Evolutionary conservation across 441 rosid genomes (phyloP), one percentile per base, ranked within the genome.

Genomic region (Biscutella laevigata): DNA sequence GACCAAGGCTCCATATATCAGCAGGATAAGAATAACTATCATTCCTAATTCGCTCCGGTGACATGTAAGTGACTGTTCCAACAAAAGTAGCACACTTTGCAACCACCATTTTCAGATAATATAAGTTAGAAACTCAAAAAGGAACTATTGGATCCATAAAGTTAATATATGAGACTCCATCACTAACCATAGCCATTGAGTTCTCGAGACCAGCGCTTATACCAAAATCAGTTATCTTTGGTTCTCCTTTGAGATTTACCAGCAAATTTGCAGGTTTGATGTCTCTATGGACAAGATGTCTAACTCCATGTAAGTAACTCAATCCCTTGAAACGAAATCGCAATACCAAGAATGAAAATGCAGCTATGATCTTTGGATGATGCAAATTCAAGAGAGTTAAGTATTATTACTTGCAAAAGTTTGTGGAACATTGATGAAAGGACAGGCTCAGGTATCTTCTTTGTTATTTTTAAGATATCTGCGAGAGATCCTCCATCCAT

Each of bases 11-110:
- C 96, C 98, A 91, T 51, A 91, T 84, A 77, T 91, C 98, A 41
- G 98, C 96, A 7, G 96, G 96, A 76, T 79, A 87, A 32, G 98
- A 91, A 69, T 87, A 91, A 67, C 75, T 66, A 32, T 78, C 88
- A 42, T 81, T 87, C 54, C 84, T 77, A 28, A 91, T 90, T 57
- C 95, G 76, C 68, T 91, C 98, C 0, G 95, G 96, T 36, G 95
- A 91, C 94, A 91, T 87, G 71, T 91, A 87, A n/a, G 98, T 91
- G 51, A 91, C 98, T 21, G 96, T 91, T 68, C 98, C 98, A 56
- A 87, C 96, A 73, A 84, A 91, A 25, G 98, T 91, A 55, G 98
- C 98, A 76, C 98, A 91, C 98, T 90, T 24, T 71, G 50, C 32
- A 61, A 57, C 64, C 62, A 53, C 35, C 44, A 73, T 59, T 29